Evolutionary conservation across 805 yeast genomes (phyloP).

Genomic region (Kluyveromyces aestuarii): DNA sequence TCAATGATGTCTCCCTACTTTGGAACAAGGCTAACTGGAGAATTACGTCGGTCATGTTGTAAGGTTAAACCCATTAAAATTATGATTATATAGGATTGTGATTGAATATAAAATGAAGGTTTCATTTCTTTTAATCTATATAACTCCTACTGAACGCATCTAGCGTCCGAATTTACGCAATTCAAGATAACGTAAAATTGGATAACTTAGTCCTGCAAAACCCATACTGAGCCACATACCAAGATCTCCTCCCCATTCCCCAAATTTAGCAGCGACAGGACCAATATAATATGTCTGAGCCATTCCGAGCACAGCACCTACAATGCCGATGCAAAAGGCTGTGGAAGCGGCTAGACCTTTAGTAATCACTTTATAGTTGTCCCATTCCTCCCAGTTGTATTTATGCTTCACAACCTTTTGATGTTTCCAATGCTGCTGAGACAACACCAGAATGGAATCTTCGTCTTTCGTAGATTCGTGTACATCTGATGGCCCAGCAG

Average conservation of each 20-base stretch:
- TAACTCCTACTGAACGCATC: background rate
- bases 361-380: slow-evolving; percentile 50
- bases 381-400: slow-evolving; percentile 73
- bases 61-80: too few species aligned
- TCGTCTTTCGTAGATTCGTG: background rate
- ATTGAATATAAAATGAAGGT: too few species aligned
- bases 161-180: slow-evolving; percentile 44
- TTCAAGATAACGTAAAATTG: slow-evolving; percentile 57
- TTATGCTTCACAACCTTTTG: slow-evolving; percentile 26
- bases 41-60: too few species aligned
- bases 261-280: slow-evolving; percentile 55
- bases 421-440: background rate
- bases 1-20: too few species aligned
- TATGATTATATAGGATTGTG: too few species aligned
- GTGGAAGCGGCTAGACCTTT: slow-evolving; percentile 62
- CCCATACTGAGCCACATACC: slow-evolving; percentile 78
- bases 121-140: background rate
- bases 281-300: slow-evolving; percentile 79
- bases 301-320: slow-evolving; percentile 84
- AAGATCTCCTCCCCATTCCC: slow-evolving; percentile 66
- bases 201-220: slow-evolving; percentile 55
- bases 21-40: too few species aligned
- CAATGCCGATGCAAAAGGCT: slow-evolving; percentile 61
- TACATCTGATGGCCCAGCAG: slow-evolving; percentile 3
- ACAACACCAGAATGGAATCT: background rate